Base-by-base conservation (phyloP, 768 basidiomycete genomes). In the Kwoniella mangroviensis region DNA sequence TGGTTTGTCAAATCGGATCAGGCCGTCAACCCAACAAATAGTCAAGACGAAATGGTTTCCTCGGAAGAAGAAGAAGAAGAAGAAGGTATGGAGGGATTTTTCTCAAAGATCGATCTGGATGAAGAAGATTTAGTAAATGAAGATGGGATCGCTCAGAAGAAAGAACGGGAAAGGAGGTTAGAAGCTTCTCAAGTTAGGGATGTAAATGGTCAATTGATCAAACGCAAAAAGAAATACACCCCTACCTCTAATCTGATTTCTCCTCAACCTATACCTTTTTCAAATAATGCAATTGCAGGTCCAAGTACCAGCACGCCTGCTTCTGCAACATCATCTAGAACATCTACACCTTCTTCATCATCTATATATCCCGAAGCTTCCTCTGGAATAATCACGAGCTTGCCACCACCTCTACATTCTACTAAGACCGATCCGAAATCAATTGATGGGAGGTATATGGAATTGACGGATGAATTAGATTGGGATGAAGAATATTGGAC, bases 1-100 rank as follows among this genome's bases (percentile, higher is more conserved):
- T 83, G 82, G 82, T 83, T 83, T 60, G 73, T 71, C 15, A 55
- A 65, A 22, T 65, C 63, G 12, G 63, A 56, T 61, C 42, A 34
- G 15, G 61, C 19, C 41, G 17, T 34, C 10, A 34, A 22, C 15
- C 42, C 58, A 22, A 59, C 19, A 15, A 49, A 60, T 9, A 60
- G 5, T 12, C 58, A 60, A 60, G 41, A 19, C 45, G 41, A 42
- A n/a, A 60, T 60, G 58, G 58, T 21, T 17, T 42, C 58, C 9
- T 60, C 63, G 1, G 28, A 40, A 42, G 63, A 55, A 13, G 63
- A 43, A 4, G 51, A 54, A 10, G 40, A 54, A 21, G 63, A 43
- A 4, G 63, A 62, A 26, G 61, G 24, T n/a, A 51, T n/a, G 53
- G 21, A 26, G 6, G 58, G 58, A 17, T 60, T 60, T n/a, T 60